Conservation (phyloP, 2,329 filamentous ascomycete species). For the Pestalotiopsis sp. region DNA sequence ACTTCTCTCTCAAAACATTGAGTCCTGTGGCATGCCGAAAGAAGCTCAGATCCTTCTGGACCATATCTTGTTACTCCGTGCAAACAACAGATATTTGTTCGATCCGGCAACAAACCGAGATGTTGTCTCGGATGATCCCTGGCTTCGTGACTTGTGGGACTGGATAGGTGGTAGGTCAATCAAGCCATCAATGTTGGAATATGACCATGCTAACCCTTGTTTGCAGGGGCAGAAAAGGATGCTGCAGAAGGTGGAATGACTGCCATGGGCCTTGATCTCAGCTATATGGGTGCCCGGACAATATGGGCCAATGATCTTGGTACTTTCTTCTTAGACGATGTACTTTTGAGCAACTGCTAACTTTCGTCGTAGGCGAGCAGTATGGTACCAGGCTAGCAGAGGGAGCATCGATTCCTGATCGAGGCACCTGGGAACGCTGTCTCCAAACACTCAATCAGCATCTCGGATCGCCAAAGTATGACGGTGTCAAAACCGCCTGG, state of each 20-base stretch:
- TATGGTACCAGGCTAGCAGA: conserved; percentile 48
- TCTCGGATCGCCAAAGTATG: conserved; percentile 61
- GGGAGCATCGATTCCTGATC: conserved; percentile 45
- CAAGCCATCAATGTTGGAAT: neutral
- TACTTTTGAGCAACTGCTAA: conserved; percentile 14
- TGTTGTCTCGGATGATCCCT: conserved; percentile 70
- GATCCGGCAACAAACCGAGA: conserved; percentile 64
- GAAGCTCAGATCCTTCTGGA: conserved; percentile 55
- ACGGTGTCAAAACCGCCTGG: conserved; percentile 62
- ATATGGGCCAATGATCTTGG: conserved; percentile 74
- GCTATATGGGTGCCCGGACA: conserved; percentile 71
- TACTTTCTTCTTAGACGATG: conserved; percentile 30
- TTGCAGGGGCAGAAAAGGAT: conserved; percentile 60
- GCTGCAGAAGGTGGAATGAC: conserved; percentile 71
- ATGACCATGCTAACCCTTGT: neutral
- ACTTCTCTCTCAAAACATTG: conserved; percentile 45
- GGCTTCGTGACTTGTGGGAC: conserved; percentile 78
- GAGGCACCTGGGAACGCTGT: conserved; percentile 58
- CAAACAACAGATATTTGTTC: conserved; percentile 63
- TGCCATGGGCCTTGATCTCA: conserved; percentile 66
- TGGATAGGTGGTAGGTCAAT: conserved; percentile 64
- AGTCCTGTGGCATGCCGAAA: conserved; percentile 46
- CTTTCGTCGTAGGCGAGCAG: conserved; percentile 41
- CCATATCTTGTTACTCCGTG: conserved; percentile 59
- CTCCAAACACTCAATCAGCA: conserved; percentile 65